Conservation (phyloP, 169 alveolate species). For the Perkinsus olseni region DNA sequence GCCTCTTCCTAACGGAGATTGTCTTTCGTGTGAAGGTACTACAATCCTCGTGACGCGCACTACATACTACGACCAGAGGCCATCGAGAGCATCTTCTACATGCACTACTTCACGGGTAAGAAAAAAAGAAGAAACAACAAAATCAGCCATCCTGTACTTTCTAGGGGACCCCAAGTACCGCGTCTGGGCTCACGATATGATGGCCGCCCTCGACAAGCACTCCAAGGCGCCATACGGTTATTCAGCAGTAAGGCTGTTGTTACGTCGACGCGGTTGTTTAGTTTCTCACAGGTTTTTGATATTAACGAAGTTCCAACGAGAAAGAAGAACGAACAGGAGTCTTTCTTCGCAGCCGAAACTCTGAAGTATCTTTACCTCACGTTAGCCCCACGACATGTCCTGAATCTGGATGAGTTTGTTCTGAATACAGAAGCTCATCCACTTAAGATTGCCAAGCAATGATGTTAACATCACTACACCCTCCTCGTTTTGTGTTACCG, state of each 20-base stretch:
- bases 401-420: background rate
- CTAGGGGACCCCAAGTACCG: constrained; percentile 19
- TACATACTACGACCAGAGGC: constrained; percentile 29
- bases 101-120: constrained; percentile 13
- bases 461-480: background rate
- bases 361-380: constrained; percentile 12
- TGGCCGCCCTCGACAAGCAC: constrained; percentile 16
- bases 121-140: background rate
- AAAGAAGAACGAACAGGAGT: constrained; percentile 1
- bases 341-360: constrained; percentile 6
- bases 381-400: background rate
- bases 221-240: constrained; percentile 15
- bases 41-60: constrained; percentile 1
- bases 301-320: background rate
- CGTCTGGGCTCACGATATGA: constrained; percentile 24
- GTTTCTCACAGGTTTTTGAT: background rate
- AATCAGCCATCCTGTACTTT: background rate
- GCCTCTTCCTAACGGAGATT: no score
- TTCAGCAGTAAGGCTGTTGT: constrained; percentile 1
- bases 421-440: constrained; percentile 10
- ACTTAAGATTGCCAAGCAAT: background rate
- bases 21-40: background rate
- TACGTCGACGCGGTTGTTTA: background rate
- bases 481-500: no score
- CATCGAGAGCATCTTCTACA: constrained; percentile 19